Evolutionary conservation across 2,329 filamentous ascomycete genomes (phyloP).

Genomic region (Cytospora mali): DNA sequence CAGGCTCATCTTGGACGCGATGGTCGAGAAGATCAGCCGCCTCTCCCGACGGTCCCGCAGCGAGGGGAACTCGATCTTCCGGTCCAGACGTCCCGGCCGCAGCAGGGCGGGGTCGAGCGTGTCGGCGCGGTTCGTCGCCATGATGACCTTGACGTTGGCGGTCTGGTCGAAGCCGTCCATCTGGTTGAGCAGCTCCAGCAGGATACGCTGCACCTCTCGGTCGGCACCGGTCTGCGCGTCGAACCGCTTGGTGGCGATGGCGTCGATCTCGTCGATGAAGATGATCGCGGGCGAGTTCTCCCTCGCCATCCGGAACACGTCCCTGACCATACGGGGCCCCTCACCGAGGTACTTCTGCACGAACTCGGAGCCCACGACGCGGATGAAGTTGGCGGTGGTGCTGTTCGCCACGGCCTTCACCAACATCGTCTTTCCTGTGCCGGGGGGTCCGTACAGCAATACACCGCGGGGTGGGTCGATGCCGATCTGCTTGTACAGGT

Average conservation of each 20-base stretch:
- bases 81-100: constrained; percentile 90
- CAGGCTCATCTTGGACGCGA: constrained; percentile 94
- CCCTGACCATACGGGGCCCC: constrained; percentile 96
- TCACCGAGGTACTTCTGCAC: constrained; percentile 99
- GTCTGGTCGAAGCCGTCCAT: constrained; percentile 99
- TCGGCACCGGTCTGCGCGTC: constrained; percentile 98
- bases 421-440: constrained; percentile 95
- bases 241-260: constrained; percentile 98
- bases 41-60: constrained; percentile 92
- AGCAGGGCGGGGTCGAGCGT: constrained; percentile 94
- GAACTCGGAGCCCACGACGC: constrained; percentile 96
- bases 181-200: constrained; percentile 96
- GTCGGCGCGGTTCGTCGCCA: constrained; percentile 98
- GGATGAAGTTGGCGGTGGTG: constrained; percentile 97
- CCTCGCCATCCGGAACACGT: constrained; percentile 98
- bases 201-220: constrained; percentile 96
- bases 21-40: constrained; percentile 95
- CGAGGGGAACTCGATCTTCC: constrained; percentile 99
- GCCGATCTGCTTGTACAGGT: constrained; percentile 98
- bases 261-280: constrained; percentile 99
- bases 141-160: constrained; percentile 99
- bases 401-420: constrained; percentile 99
- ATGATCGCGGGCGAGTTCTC: constrained; percentile 99
- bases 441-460: constrained; percentile 91
- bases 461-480: constrained; percentile 98